Conservation (phyloP, 2,329 filamentous ascomycete species). For the Ceratocystis cubensis region DNA sequence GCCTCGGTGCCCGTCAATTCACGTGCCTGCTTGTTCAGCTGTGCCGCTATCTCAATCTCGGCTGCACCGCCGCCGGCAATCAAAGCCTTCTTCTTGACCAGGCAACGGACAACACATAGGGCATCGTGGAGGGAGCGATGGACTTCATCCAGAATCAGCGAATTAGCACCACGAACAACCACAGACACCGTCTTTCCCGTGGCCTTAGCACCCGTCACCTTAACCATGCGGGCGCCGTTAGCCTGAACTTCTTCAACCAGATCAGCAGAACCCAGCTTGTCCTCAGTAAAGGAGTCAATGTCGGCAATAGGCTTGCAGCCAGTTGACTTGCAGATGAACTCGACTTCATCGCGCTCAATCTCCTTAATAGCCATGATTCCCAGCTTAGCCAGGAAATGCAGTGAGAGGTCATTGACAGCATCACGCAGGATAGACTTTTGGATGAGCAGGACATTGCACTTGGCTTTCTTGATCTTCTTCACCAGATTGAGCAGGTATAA, state of each 20-base stretch:
- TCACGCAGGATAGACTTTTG: slow-evolving; percentile 97
- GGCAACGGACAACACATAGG: slow-evolving; percentile 88
- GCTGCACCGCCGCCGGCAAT: slow-evolving; percentile 94
- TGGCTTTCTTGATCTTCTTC: slow-evolving; percentile 99
- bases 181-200: slow-evolving; percentile 84
- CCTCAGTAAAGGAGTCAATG: slow-evolving; percentile 95
- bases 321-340: slow-evolving; percentile 98
- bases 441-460: slow-evolving; percentile 96
- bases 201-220: slow-evolving; percentile 80
- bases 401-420: slow-evolving; percentile 90
- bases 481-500: slow-evolving; percentile 97
- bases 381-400: slow-evolving; percentile 95
- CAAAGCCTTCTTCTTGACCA: slow-evolving; percentile 99
- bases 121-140: slow-evolving; percentile 95
- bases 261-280: slow-evolving; percentile 90
- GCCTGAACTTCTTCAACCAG: slow-evolving; percentile 84
- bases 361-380: slow-evolving; percentile 95
- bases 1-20: slow-evolving; percentile 81
- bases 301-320: slow-evolving; percentile 98
- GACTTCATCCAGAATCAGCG: slow-evolving; percentile 87
- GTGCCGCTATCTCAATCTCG: slow-evolving; percentile 88
- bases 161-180: slow-evolving; percentile 87
- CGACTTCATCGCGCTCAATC: slow-evolving; percentile 95
- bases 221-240: slow-evolving; percentile 82
- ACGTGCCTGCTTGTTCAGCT: slow-evolving; percentile 69